A percentile compares a stretch with the other conserved stretches of the same genome.
These are phyloP conservation scores for Candida maesae DNA, from an alignment of 805 yeast species.

Conservation along the genomic window DNA sequence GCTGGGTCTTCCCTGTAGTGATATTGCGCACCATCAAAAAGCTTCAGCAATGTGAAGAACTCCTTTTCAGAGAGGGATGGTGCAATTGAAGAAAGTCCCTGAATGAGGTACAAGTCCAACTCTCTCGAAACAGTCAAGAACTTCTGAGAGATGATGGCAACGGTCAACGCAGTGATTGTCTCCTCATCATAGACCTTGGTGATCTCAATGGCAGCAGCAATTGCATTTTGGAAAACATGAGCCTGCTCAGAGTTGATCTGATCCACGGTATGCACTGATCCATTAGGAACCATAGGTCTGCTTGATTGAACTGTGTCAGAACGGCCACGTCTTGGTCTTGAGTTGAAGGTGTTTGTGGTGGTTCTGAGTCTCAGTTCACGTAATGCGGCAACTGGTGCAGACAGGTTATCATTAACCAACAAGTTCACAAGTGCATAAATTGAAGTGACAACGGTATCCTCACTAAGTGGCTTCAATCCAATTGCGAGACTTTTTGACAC, in stretches of 20 bases:
- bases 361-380: slow-evolving; percentile 34
- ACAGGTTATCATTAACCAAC: slow-evolving; percentile 52
- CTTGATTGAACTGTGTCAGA: slow-evolving; percentile 16
- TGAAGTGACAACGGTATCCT: slow-evolving; percentile 79
- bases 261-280: slow-evolving; percentile 1
- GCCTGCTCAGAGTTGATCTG: slow-evolving; percentile 8
- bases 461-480: slow-evolving; percentile 65
- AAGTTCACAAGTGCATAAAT: slow-evolving; percentile 80
- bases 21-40: slow-evolving; percentile 48
- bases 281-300: slow-evolving; percentile 8
- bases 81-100: slow-evolving; percentile 62
- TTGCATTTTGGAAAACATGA: slow-evolving; percentile 56
- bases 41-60: slow-evolving; percentile 56
- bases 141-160: slow-evolving; percentile 81
- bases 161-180: slow-evolving; percentile 70
- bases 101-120: slow-evolving; percentile 51
- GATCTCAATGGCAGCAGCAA: slow-evolving; percentile 63
- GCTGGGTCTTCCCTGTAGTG: slow-evolving; percentile 40
- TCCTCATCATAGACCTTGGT: slow-evolving; percentile 65
- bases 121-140: slow-evolving; percentile 45
- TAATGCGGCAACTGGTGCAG: slow-evolving; percentile 31
- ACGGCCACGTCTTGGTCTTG: slow-evolving; percentile 17
- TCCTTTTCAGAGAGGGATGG: slow-evolving; percentile 61
- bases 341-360: slow-evolving; percentile 18
- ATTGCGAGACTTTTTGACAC: slow-evolving; percentile 59